Evolutionary conservation across 352 stramenopile genomes (phyloP), one percentile per base, ranked within the genome.

Genomic region (Pythium phragmiticola): DNA sequence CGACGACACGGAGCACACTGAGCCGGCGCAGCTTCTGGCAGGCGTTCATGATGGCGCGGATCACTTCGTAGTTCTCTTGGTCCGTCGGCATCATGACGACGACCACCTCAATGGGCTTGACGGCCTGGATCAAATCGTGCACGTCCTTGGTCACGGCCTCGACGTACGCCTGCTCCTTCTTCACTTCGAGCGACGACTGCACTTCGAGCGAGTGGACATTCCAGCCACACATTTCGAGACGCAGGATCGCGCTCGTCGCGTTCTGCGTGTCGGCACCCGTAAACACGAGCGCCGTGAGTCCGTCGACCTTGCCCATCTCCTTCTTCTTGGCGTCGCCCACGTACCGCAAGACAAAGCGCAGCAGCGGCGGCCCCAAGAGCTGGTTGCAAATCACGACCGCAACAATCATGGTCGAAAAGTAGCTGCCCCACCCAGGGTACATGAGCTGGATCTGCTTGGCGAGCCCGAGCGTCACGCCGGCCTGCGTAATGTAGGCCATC

Each of bases 401-500:
- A 46, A 88, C 78, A 51, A 90, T 88, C 77, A 88, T 84, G 7
- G 81, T 88, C 39, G 81, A 82, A 43, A 90, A 90, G 63, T 85
- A 87, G 56, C 69, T 80, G 6, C 81, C 81, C 81, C 81, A 90
- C 17, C 80, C 80, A 14, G 80, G 80, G 45, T 89, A 89, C 43
- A 87, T 67, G 41, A 89, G 57, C 63, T 89, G 80, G 57, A 87
- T 84, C 68, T 88, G 78, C 68, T 90, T 90, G 23, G 81, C 81
- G 4, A 90, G 73, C 1, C 81, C 81, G 5, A 90, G 68, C 33
- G 81, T 88, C 26, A 90, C 81, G 12, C 81, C 81, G 4, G 81
- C 81, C 55, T 90, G 81, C 0, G 81, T 88, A 42, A 88, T 81
- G 70, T 87, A 90, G n/a, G 78, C 77, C 81, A 90, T 88, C 81